Conservation (phyloP, 1,284 basidiomycete species). For the Moesziomyces sp. region DNA sequence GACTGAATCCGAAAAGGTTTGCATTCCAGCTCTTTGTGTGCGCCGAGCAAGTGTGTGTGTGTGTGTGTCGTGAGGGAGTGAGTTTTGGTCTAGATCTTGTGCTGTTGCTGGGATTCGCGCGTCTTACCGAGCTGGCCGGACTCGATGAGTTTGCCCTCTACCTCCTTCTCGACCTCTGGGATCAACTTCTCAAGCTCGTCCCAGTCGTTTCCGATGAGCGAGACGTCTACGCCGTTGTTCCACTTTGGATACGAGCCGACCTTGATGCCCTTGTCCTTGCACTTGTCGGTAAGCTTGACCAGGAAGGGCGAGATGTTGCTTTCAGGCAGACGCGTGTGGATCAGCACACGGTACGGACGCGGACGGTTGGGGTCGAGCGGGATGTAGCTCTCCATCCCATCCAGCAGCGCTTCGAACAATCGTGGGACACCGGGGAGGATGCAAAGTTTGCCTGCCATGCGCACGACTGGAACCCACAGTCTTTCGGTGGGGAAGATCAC, state of each 20-base stretch:
- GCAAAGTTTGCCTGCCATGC: conserved; percentile 83
- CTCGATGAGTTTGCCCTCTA: conserved; percentile 71
- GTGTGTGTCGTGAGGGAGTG: neutral
- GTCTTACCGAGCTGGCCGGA: conserved; percentile 68
- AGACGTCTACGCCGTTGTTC: conserved; percentile 75
- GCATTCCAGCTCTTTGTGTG: too few species aligned
- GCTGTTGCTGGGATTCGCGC: conserved; percentile 8
- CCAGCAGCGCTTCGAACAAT: conserved; percentile 74
- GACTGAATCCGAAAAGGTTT: too few species aligned
- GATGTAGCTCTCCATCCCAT: conserved; percentile 74
- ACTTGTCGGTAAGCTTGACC: conserved; percentile 78
- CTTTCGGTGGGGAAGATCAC: conserved; percentile 57
- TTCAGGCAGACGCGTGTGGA: conserved; percentile 76
- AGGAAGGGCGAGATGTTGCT: conserved; percentile 85
- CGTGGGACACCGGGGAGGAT: conserved; percentile 90
- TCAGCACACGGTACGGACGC: conserved; percentile 54
- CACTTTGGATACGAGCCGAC: conserved; percentile 78
- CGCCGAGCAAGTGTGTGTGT: neutral
- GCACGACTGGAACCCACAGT: conserved; percentile 86
- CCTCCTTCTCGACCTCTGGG: conserved; percentile 69
- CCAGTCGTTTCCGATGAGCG: conserved; percentile 77
- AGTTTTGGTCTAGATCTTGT: conserved; percentile 21
- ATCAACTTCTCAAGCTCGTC: conserved; percentile 30
- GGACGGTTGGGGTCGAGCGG: conserved; percentile 51
- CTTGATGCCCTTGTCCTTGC: conserved; percentile 79